Evolutionary conservation across 2,329 filamentous ascomycete species (phyloP).

Genomic region (Grosmannia huntii): DNA sequence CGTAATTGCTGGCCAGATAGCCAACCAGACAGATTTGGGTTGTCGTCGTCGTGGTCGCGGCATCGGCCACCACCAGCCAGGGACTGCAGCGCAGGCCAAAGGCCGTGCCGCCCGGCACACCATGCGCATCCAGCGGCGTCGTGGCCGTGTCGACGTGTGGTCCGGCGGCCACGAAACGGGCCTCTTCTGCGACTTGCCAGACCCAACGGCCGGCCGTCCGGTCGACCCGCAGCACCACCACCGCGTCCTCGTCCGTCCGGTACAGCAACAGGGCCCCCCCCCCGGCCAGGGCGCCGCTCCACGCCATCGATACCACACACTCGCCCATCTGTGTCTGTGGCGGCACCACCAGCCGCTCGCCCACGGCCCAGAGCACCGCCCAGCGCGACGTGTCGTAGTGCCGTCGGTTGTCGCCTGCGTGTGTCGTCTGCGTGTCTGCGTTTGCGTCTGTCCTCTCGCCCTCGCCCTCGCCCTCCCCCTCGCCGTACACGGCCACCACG

Average conservation of each 20-base stretch:
- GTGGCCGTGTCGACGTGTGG: slow-evolving; percentile 21
- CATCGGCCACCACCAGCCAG: slow-evolving; percentile 25
- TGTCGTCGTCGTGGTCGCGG: slow-evolving; percentile 4
- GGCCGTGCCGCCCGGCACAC: slow-evolving; percentile 31
- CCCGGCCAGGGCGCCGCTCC: slow-evolving; percentile 26
- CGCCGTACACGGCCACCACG: slow-evolving; percentile 37
- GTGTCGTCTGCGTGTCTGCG: too few relatives aligned
- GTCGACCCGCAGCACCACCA: slow-evolving; percentile 37
- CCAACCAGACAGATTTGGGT: slow-evolving; percentile 28
- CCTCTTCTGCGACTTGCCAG: slow-evolving; percentile 39
- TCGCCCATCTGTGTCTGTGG: slow-evolving; percentile 27
- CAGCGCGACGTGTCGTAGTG: slow-evolving; percentile 28
- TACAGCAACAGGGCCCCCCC: slow-evolving; percentile 36
- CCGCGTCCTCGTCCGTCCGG: slow-evolving; percentile 33
- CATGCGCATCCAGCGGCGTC: slow-evolving; percentile 33
- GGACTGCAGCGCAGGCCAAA: slow-evolving; percentile 43
- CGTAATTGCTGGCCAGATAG: slow-evolving; percentile 36
- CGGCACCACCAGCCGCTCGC: slow-evolving; percentile 36
- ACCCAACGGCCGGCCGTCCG: slow-evolving; percentile 1
- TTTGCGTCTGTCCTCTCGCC: too few relatives aligned
- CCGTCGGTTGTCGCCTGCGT: not conserved
- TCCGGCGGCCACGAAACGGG: slow-evolving; percentile 33
- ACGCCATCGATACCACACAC: slow-evolving; percentile 37
- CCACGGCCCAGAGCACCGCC: slow-evolving; percentile 43
- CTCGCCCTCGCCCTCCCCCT: slow-evolving; percentile 19